Base-by-base conservation (phyloP, 441 rosid genomes). In the Lagerstroemia fauriei region DNA sequence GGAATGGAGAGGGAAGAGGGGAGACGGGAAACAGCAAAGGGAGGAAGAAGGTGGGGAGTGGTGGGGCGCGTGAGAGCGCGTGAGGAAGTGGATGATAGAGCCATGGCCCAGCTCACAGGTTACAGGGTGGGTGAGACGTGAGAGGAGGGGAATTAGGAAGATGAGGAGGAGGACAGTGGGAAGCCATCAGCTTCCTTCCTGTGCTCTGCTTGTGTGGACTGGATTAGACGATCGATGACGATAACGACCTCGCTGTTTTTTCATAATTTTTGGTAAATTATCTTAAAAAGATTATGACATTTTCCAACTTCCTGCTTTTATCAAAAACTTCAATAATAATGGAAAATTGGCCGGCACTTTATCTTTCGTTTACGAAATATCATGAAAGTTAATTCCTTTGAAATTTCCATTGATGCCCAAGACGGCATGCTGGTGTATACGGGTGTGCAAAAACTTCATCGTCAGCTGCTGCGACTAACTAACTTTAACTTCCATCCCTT, bases 31-130 rank as follows among this genome's bases (percentile, higher is more conserved):
- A 38, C 73, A 69, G 46, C 32, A 57, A 41, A 70, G 53, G 78
- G 34, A 32, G 61, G 24, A 71, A 63, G 83, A 27, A 18, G 73
- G 70, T 79, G 81, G 74, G 38, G 78, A 38, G 85, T 70, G 31
- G 85, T 70, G 31, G 75, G 66, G 16, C 48, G 86, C 31, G 50
- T 47, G 47, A 78, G 34, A 13, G 85, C 59, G 82, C 76, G 78
- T 57, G 83, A 78, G 44, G 86, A 12, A 72, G 69, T 71, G 83
- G 86, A 87, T 86, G 80, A 74, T 22, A 44, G 53, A 75, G 87
- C 59, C 88, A 80, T 75, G 87, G 88, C 87, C 84, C 70, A 22
- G 59, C 66, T 76, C 75, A 53, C 46, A 51, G 59, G 47, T 16
- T 46, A 20, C 77, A 80, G 73, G 7, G 48, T 41, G 74, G 63